Base-by-base conservation (phyloP, 1,284 basidiomycete species). In the Cryptococcus neoformans region DNA sequence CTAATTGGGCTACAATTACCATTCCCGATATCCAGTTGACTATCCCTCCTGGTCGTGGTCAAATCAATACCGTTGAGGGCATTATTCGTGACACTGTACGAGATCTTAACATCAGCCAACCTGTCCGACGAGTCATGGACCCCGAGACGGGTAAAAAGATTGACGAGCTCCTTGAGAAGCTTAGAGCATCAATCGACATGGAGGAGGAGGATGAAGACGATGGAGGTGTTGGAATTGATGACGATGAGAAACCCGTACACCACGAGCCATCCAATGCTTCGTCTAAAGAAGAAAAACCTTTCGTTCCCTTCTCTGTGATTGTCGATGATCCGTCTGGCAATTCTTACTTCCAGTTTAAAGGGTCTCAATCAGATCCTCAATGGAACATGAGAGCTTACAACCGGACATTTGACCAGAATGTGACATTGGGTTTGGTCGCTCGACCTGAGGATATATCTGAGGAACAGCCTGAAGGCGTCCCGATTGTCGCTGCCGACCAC, bases 241-340 rank as follows among this genome's bases (percentile, higher is more conserved):
- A 70, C 41, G 65, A 76, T 45, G 41, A 66, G 56, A 44, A 55
- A 16, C 14, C 49, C 10, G 17, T 66, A 55, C 56, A 75, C 67
- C 62, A 63, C 49, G 51, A 69, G 59, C n/a, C 39, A n/a, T n/a
- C n/a, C n/a, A n/a, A n/a, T n/a, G 54, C 61, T 61, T 73, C 67
- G 62, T 76, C 73, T 80, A 55, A 82, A 79, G 60, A 64, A 28
- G 56, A 60, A 35, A 66, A 76, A 70, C 83, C 84, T 1, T 85
- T 93, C 78, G 81, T 81, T 16, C 79, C 87, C 1, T 93, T 99
- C 72, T 94, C 90, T 0, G 73, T 99, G 57, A 85, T 84, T 54
- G 80, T 99, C 37, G 92, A 99, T 70, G 96, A 99, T 73, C 94
- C 95, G 0, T 82, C 91, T 0, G 96, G 96, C 12, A 96, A 96